phyloP scores from a whole-genome alignment of 2,329 filamentous ascomycete genomes.

The Trichoderma koningiopsis region DNA sequence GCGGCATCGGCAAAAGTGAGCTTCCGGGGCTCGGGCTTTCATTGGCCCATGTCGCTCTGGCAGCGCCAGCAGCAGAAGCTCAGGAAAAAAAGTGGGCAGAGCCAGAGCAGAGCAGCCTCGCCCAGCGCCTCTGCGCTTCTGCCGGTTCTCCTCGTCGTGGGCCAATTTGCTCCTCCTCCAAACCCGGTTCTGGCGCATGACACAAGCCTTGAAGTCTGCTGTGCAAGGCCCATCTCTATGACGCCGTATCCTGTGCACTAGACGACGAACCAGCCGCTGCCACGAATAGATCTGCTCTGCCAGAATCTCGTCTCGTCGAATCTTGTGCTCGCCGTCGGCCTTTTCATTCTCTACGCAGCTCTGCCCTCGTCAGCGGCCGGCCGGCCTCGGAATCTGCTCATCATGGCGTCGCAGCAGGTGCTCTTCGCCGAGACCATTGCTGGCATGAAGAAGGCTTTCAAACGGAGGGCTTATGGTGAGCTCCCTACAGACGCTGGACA shows the following conservation, averaged over 20 bases:
- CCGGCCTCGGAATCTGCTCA: slow-evolving; percentile 24
- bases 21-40: slow-evolving; percentile 27
- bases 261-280: not conserved
- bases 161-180: slow-evolving; percentile 22
- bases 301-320: not conserved
- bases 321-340: not conserved
- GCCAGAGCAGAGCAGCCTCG: slow-evolving; percentile 25
- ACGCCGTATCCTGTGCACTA: slow-evolving; percentile 1
- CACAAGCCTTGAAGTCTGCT: slow-evolving; percentile 2
- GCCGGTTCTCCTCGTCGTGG: slow-evolving; percentile 21
- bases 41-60: slow-evolving; percentile 28
- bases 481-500: slow-evolving; percentile 5
- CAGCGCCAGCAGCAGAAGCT: slow-evolving; percentile 19
- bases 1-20: slow-evolving; percentile 30
- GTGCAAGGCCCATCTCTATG: slow-evolving; percentile 2
- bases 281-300: not conserved
- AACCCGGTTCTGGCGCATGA: slow-evolving; percentile 3
- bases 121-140: slow-evolving; percentile 23
- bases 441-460: slow-evolving; percentile 68
- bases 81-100: slow-evolving; percentile 22
- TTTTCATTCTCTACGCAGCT: not conserved
- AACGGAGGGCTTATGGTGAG: slow-evolving; percentile 63
- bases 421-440: slow-evolving; percentile 67
- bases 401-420: slow-evolving; percentile 58
- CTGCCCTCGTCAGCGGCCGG: slow-evolving; percentile 18